Base-by-base conservation (phyloP, 495 filamentous ascomycete species). In the Penicillium malachiteum region DNA sequence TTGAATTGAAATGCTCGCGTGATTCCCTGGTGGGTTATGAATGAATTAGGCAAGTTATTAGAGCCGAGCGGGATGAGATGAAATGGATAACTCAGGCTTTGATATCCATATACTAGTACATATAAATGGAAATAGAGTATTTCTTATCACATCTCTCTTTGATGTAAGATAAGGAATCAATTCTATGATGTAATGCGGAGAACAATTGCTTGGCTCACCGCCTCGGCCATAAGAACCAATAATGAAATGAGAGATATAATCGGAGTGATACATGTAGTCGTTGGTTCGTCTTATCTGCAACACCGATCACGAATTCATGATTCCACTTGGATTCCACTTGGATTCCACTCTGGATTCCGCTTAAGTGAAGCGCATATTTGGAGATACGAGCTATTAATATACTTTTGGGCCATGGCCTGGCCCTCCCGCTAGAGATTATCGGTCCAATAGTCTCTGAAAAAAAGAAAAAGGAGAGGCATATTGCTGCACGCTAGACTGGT, bases 101-200 rank as follows among this genome's bases (percentile, higher is more conserved):
- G 21, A 26, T 26, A 26, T 26, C 21, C 21, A 26, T 26, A 26
- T 26, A n/a, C n/a, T 26, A 26, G 21, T 26, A 2, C 2, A 26
- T 26, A 4, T 26, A 1, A 4, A 26, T 26, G 21, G n/a, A 26
- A 2, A 26, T 26, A 26, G 21, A 26, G 21, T 26, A 26, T 26
- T 26, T 26, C 21, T 26, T 26, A 26, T 26, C 21, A 26, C 21
- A 1, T 26, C 21, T 26, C 21, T 26, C 21, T 26, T 2, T 26
- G 21, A 26, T n/a, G n/a, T n/a, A n/a, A n/a, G n/a, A n/a, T 26
- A 26, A 26, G 21, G 21, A 26, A 26, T 26, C 21, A 26, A 11
- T 16, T 31, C 10, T 43, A 69, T 61, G 64, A 67, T 65, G 61
- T 57, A 65, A 69, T 67, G 62, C 50, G 57, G 63, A 67, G 55